Evolutionary conservation across 1,139 yeast genomes (phyloP).

Genomic region (Pneumocystis oryctolagi): DNA sequence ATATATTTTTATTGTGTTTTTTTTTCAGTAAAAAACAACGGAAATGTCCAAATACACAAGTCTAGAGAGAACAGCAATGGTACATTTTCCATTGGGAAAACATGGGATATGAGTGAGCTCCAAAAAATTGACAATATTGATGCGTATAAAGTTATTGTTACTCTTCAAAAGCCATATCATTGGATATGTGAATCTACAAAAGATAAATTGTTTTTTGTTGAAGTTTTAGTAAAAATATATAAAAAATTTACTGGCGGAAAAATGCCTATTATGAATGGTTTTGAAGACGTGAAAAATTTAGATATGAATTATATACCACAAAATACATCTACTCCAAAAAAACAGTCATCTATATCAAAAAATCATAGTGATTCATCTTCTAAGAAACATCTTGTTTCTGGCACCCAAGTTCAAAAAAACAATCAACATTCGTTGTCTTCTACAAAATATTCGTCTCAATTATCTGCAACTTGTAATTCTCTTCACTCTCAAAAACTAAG

Average conservation of each 20-base stretch:
- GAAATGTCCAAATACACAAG: slow-evolving; percentile 65
- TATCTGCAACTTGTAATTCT: neutral
- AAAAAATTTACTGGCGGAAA: slow-evolving; percentile 54
- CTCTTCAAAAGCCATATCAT: slow-evolving; percentile 64
- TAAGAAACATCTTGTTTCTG: neutral
- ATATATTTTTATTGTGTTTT: slow-evolving; percentile 18
- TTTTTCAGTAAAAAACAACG: slow-evolving; percentile 39
- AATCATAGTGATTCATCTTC: neutral
- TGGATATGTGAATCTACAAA: slow-evolving; percentile 65
- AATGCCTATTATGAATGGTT: slow-evolving; percentile 43
- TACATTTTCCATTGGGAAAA: slow-evolving; percentile 75
- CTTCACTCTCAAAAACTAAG: neutral
- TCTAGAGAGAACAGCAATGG: slow-evolving; percentile 69
- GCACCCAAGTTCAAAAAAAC: neutral
- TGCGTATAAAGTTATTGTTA: slow-evolving; percentile 33
- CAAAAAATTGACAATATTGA: slow-evolving; percentile 34
- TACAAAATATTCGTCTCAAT: neutral
- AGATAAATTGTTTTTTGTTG: slow-evolving; percentile 53
- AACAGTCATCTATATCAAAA: neutral
- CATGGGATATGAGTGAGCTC: slow-evolving; percentile 78
- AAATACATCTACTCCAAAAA: neutral
- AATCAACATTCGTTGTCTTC: neutral
- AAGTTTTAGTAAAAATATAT: slow-evolving; percentile 47
- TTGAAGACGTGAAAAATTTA: neutral
- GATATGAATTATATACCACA: slow-evolving; percentile 1